Base-by-base conservation (phyloP, 2,329 filamentous ascomycete species). In the Neofusicoccum parvum region DNA sequence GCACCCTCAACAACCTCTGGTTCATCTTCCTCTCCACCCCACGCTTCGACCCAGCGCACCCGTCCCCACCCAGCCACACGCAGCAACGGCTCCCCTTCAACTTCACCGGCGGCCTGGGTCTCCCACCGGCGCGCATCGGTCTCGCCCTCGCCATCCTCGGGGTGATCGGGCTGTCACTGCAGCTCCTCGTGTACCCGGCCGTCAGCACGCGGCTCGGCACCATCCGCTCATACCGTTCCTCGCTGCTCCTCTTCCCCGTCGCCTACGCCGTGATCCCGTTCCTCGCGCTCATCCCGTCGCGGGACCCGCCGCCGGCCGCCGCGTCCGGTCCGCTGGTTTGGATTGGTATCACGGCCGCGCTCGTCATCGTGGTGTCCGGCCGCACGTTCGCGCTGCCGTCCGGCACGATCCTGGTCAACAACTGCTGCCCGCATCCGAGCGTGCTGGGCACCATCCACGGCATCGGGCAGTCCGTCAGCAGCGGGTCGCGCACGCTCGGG, bases 391-490 rank as follows among this genome's bases (percentile, higher is more conserved):
- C 85, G 0, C 70, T 90, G 0, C 87, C 88, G 0, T 83, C 83
- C 0, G 82, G 82, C 0, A 83, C 86, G 0, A 89, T 90, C 2
- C 73, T 87, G 43, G 79, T 88, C 14, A 89, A 88, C 65, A 88
- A 89, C 67, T 83, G 81, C 54, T 84, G 83, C 43, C 86, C 87
- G 0, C 82, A 87, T 69, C 81, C 83, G 0, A 80, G 76, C 17
- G 80, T 87, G 0, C 72, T 88, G 1, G 85, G 85, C 0, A 87
- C 84, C 0, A 78, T 88, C 0, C 85, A 88, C 69, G 86, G 86
- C 0, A 76, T 87, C 4, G 85, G 83, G 0, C 87, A 89, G 76
- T 88, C 83, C 56, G 83, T 86, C 0, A 85, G 82, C 60, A 87
- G 85, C 68, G 80, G 85, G 0, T 85, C 85, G 2, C 77, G 87